phyloP scores from a whole-genome alignment of 352 stramenopile genomes.

The Pythium biforme region DNA sequence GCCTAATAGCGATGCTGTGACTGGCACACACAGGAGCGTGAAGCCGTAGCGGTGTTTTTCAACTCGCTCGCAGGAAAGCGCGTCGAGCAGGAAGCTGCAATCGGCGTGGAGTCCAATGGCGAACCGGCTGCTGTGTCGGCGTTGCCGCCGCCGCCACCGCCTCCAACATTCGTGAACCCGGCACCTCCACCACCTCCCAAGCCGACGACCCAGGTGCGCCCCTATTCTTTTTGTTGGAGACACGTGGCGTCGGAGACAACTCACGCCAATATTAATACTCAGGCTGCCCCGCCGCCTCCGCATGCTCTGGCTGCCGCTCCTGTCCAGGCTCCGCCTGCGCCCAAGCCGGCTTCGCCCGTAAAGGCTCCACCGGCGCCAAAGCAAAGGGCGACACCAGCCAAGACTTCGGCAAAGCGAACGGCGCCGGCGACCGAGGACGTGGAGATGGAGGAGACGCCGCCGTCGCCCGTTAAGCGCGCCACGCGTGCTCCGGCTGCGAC shows the following conservation, averaged over 20 bases:
- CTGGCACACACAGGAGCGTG: slow-evolving; percentile 63
- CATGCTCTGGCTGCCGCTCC: background rate
- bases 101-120: slow-evolving; percentile 25
- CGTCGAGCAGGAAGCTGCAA: slow-evolving; percentile 45
- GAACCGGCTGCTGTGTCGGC: slow-evolving; percentile 18
- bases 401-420: slow-evolving; percentile 3
- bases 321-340: slow-evolving; percentile 7
- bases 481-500: background rate
- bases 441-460: slow-evolving; percentile 14
- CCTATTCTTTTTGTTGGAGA: background rate
- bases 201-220: background rate
- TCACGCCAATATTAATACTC: background rate
- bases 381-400: slow-evolving; percentile 22
- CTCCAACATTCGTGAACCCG: slow-evolving; percentile 12
- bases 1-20: background rate
- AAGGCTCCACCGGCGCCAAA: slow-evolving; percentile 10
- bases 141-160: slow-evolving; percentile 13
- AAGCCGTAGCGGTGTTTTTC: slow-evolving; percentile 71
- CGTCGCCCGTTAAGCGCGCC: slow-evolving; percentile 9
- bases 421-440: slow-evolving; percentile 11
- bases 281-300: slow-evolving; percentile 9
- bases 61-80: slow-evolving; percentile 71
- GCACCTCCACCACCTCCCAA: slow-evolving; percentile 34
- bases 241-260: background rate
- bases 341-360: slow-evolving; percentile 6